Evolutionary conservation across 2,329 filamentous ascomycete species (phyloP).

Genomic region (Diaporthe sp.): DNA sequence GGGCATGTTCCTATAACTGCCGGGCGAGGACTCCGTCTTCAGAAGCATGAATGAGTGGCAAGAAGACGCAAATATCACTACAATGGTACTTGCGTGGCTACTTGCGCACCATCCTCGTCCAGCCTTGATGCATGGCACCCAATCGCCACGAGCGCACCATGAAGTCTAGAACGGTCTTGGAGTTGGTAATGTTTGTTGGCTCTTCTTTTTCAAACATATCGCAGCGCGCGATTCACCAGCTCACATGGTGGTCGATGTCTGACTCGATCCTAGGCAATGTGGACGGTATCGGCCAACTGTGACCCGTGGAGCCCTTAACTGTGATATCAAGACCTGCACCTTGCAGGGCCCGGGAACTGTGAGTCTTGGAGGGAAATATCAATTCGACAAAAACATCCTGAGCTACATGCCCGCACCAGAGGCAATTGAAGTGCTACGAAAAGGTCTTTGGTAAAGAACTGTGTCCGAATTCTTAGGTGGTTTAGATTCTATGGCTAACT

Average conservation of each 20-base stretch:
- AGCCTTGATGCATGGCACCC: neutral
- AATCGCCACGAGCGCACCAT: neutral
- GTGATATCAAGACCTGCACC: neutral
- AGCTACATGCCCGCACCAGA: neutral
- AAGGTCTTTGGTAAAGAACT: neutral
- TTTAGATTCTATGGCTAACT: too few relatives aligned
- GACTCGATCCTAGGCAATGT: neutral
- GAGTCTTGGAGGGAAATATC: neutral
- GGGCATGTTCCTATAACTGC: neutral
- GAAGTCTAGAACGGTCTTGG: neutral
- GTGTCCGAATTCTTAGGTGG: too few relatives aligned
- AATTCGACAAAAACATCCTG: too few relatives aligned
- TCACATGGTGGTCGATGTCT: neutral
- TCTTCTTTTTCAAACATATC: neutral
- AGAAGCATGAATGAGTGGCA: neutral
- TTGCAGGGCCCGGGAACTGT: neutral
- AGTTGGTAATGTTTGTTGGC: neutral
- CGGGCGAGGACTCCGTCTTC: neutral
- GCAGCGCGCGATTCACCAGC: neutral
- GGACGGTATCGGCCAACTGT: neutral
- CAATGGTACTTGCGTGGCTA: neutral
- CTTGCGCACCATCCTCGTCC: neutral
- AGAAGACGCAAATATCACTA: neutral
- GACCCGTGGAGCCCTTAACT: too few relatives aligned
- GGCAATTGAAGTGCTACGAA: neutral